Evolutionary conservation across 768 basidiomycete species (phyloP), one percentile per base, ranked within the genome.

Genomic region (Mycena leptocephala): DNA sequence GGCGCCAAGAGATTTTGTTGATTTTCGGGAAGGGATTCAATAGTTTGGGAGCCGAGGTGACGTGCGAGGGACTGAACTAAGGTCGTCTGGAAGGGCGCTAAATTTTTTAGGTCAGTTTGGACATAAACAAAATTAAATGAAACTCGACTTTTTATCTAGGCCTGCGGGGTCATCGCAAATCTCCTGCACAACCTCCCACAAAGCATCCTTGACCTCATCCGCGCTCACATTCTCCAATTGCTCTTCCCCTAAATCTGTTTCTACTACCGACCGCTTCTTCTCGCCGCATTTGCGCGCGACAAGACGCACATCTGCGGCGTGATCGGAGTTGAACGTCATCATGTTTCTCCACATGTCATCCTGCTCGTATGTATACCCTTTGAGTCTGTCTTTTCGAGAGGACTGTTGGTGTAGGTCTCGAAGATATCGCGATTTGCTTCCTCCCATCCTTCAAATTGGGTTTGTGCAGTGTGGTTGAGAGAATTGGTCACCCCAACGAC

Each of bases 391-490:
- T 41, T 41, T 10, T 10, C 39, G 11, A 41, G 39, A 5, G 39
- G 39, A 41, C 39, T 41, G 48, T 51, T 51, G 16, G 8, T 51
- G 22, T 51, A 51, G 20, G 22, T n/a, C 13, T 51, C 48, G 20
- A 22, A 8, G 33, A 80, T 56, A 18, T 74, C 53, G 3, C 55
- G 13, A 24, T 70, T 61, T 26, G 30, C 5, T 3, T 69, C 43
- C n/a, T 78, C 43, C 79, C 78, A 80, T 0, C 75, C 75, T 4
- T 64, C 43, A 16, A 79, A 66, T 72, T 81, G 80, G 9, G 72
- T 77, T 56, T 80, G 63, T 24, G 77, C 80, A 1, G 80, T 79
- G 53, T 82, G 82, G 32, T 81, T 68, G 2, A 75, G 24, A 4
- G 74, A 61, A 5, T 78, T 61, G 0, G 30, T 16, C 28, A 81